Base-by-base conservation (phyloP, 352 stramenopile genomes). In the Globisporangium ultimum region DNA sequence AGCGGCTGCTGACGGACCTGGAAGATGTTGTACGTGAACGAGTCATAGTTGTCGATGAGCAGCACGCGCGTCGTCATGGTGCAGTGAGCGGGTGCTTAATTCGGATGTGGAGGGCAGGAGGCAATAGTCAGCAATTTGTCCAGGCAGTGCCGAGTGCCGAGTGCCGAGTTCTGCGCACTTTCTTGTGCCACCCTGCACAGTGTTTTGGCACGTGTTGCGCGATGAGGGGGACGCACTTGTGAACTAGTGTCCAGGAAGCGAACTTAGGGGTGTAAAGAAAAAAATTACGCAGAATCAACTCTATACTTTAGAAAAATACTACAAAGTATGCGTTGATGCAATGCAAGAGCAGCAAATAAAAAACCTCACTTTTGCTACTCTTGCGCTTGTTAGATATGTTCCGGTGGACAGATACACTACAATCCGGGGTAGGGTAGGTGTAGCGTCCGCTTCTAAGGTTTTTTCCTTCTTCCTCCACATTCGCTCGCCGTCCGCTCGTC, bases 31-130 rank as follows among this genome's bases (percentile, higher is more conserved):
- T 95, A 95, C 68, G 84, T 93, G 77, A 95, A 95, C 61, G 87
- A 95, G 78, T 95, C 87, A 56, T 95, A 95, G 69, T 95, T 95
- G 76, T 95, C 87, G 71, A 95, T 90, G 54, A 95, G 72, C 51
- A 95, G 69, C 65, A 95, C 87, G 55, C 79, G 81, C 21, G 76
- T 91, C 48, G 72, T 66, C 64, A 78, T 78, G 55, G 64, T 67
- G 43, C 22, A 53, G 34, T 5, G 7, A 34, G 48, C 32, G 34
- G 28, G 20, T 43, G 32, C 13, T 17, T 34, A 15, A 32, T 55
- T 55, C 49, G 50, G 50, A 38, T 34, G 50, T 46, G 50, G 50
- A 12, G 20, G 6, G 32, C 18, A 13, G 28, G 15, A 49, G 52
- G 18, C 46, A 51, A 36, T n/a, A 21, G 24, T 28, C 9, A 34